These are phyloP conservation scores for Iris macrosiphon DNA, from an alignment of 106 monocot species.

Conservation along the genomic window DNA sequence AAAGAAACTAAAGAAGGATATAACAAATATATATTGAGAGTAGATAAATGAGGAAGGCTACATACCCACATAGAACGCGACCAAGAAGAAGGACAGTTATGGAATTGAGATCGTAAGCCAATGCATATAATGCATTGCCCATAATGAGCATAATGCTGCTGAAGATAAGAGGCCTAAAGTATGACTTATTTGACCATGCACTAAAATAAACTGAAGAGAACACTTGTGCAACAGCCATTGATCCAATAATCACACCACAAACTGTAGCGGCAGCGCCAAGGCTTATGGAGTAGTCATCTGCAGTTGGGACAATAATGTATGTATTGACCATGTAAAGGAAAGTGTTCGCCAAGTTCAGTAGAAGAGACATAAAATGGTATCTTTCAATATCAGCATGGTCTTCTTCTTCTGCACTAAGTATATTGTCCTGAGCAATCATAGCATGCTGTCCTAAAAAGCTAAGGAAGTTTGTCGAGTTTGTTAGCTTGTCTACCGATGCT, in stretches of 20 bases:
- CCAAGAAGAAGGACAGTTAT: conserved; percentile 45
- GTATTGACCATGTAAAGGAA: conserved; percentile 76
- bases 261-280: conserved; percentile 71
- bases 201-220: conserved; percentile 68
- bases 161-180: conserved; percentile 61
- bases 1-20: too few species aligned
- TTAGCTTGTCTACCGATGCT: conserved; percentile 46
- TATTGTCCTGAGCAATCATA: conserved; percentile 56
- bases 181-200: conserved; percentile 74
- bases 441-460: conserved; percentile 57
- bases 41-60: not conserved
- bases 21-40: too few species aligned
- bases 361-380: conserved; percentile 61
- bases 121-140: conserved; percentile 57
- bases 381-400: conserved; percentile 23
- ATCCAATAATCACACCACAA: conserved; percentile 67
- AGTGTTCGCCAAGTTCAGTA: conserved; percentile 58
- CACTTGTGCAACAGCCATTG: conserved; percentile 73
- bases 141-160: conserved; percentile 55
- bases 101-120: conserved; percentile 56
- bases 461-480: conserved; percentile 57
- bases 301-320: conserved; percentile 70
- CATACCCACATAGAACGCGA: conserved; percentile 66
- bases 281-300: conserved; percentile 57
- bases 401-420: conserved; percentile 21